Conservation (phyloP, 805 yeast species). For the Saccharomycodes ludwigii region DNA sequence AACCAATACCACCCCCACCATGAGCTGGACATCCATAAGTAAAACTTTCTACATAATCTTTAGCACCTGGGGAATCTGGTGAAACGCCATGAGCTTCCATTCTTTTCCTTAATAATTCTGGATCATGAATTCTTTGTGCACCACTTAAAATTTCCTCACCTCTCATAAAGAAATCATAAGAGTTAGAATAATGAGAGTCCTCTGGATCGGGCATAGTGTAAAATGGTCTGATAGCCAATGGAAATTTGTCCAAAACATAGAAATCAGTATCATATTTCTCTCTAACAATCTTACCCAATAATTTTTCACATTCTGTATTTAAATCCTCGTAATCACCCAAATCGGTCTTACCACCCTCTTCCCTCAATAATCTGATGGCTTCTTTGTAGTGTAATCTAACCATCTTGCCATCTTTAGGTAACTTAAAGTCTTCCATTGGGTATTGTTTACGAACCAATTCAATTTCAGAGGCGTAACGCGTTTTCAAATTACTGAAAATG, state of each 20-base stretch:
- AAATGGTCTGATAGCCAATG: constrained; percentile 92
- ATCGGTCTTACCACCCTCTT: constrained; percentile 73
- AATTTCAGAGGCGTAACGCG: constrained; percentile 71
- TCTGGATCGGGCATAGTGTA: constrained; percentile 98
- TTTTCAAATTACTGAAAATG: constrained; percentile 75
- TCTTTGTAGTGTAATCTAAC: constrained; percentile 81
- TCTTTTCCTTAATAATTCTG: constrained; percentile 69
- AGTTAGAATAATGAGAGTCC: constrained; percentile 88
- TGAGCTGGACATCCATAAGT: constrained; percentile 95
- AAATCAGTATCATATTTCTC: constrained; percentile 96
- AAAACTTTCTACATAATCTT: constrained; percentile 89
- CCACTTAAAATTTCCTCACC: constrained; percentile 99
- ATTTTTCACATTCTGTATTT: constrained; percentile 87
- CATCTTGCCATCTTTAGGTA: constrained; percentile 92
- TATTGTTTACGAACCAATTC: constrained; percentile 84
- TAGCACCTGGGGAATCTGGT: constrained; percentile 68
- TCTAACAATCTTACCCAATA: constrained; percentile 80
- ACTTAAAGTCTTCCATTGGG: constrained; percentile 95
- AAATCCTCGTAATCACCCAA: constrained; percentile 73
- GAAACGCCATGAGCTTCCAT: constrained; percentile 75
- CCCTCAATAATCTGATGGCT: constrained; percentile 79
- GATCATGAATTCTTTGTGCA: constrained; percentile 98
- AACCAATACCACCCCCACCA: constrained; percentile 96
- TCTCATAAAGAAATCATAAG: constrained; percentile 99
- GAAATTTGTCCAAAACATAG: constrained; percentile 97